Conservation (phyloP, 2,329 filamentous ascomycete species). For the Pseudogymnoascus sp. region DNA sequence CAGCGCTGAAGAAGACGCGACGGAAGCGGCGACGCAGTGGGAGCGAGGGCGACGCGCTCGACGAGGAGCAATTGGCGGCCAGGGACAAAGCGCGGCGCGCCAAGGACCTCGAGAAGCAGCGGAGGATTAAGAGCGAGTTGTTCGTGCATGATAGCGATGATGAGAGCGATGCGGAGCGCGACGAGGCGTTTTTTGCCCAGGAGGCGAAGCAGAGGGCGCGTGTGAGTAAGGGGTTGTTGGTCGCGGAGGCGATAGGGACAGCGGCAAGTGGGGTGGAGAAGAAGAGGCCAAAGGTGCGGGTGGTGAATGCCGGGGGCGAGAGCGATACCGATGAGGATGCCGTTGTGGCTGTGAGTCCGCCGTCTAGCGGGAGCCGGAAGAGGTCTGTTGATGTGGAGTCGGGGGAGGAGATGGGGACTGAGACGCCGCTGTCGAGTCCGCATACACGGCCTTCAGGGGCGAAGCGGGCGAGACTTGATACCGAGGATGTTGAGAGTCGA, state of each 20-base stretch:
- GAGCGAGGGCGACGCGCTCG: conserved; percentile 36
- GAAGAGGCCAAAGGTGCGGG: conserved; percentile 43
- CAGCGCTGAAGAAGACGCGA: conserved; percentile 52
- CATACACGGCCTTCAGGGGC: not conserved
- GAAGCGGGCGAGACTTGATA: conserved; percentile 5
- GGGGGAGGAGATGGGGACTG: not conserved
- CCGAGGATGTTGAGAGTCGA: not conserved
- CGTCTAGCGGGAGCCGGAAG: not conserved
- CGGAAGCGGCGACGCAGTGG: conserved; percentile 31
- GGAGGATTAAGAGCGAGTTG: conserved; percentile 74
- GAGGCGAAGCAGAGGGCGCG: conserved; percentile 55
- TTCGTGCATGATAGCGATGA: conserved; percentile 82
- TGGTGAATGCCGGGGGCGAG: conserved; percentile 15
- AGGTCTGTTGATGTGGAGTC: not conserved
- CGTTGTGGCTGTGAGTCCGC: not conserved
- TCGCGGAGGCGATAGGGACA: conserved; percentile 40
- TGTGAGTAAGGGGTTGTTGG: conserved; percentile 19
- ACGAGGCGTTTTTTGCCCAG: conserved; percentile 65
- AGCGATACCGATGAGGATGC: conserved; percentile 2
- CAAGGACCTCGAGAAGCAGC: conserved; percentile 66
- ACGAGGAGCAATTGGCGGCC: conserved; percentile 56
- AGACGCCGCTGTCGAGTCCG: not conserved
- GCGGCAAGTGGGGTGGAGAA: conserved; percentile 43
- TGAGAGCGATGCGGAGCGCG: conserved; percentile 70
- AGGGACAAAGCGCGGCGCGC: conserved; percentile 51